These are phyloP conservation scores for Ceriops tagal DNA, from an alignment of 345 rosid species.

Conservation along the genomic window DNA sequence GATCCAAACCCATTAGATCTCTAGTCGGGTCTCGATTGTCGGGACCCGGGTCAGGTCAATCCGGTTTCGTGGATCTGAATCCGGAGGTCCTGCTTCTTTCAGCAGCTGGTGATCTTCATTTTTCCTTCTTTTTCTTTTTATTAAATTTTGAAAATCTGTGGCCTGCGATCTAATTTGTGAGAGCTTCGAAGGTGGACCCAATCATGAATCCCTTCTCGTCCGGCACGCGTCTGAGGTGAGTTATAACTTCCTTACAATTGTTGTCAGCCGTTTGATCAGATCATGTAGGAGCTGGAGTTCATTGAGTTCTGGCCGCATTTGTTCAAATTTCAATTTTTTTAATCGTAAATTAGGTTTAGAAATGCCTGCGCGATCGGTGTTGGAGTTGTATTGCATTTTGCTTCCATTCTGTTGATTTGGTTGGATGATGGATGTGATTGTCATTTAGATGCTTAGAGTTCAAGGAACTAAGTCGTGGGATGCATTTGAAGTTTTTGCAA, in stretches of 20 bases:
- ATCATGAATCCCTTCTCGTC: conserved; percentile 98
- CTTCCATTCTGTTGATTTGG: too few species aligned
- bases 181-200: conserved; percentile 35
- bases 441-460: too few species aligned
- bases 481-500: too few species aligned
- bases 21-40: conserved; percentile 31
- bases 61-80: not conserved
- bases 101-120: not conserved
- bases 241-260: not conserved
- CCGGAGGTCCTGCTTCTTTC: conserved; percentile 3
- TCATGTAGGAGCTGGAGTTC: not conserved
- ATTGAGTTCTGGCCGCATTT: not conserved
- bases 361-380: too few species aligned
- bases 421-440: too few species aligned
- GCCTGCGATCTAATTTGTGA: not conserved
- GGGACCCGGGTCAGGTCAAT: conserved; percentile 17
- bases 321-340: conserved; percentile 2
- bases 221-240: conserved; percentile 93
- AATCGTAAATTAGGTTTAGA: too few species aligned
- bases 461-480: too few species aligned
- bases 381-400: too few species aligned
- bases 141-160: conserved; percentile 30
- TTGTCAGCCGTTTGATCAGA: conserved; percentile 9
- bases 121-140: conserved; percentile 1
- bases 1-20: conserved; percentile 58